phyloP scores from a whole-genome alignment of 2,329 filamentous ascomycete genomes.

The Hymenoscyphus repandus region DNA sequence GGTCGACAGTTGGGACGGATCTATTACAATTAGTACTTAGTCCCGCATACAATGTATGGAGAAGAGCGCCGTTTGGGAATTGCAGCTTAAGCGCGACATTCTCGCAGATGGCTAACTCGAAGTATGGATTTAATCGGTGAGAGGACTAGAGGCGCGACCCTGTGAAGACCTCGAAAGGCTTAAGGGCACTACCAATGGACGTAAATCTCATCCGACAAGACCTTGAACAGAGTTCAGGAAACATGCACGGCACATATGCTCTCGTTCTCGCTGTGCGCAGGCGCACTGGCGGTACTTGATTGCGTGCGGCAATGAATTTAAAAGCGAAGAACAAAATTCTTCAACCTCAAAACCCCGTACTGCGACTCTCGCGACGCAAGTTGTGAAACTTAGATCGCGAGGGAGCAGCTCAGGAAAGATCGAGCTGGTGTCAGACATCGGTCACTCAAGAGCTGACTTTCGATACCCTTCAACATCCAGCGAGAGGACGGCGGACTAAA shows the following conservation, averaged over 20 bases:
- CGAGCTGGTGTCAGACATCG: slow-evolving; percentile 63
- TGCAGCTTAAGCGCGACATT: slow-evolving; percentile 90
- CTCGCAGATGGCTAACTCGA: slow-evolving; percentile 83
- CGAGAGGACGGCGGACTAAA: slow-evolving; percentile 80
- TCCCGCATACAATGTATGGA: slow-evolving; percentile 60
- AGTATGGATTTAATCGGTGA: slow-evolving; percentile 75
- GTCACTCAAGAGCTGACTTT: slow-evolving; percentile 34
- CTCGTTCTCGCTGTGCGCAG: slow-evolving; percentile 16
- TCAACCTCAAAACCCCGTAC: slow-evolving; percentile 75
- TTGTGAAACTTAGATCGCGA: slow-evolving; percentile 45
- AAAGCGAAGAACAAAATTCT: slow-evolving; percentile 60
- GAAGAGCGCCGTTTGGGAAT: slow-evolving; percentile 81
- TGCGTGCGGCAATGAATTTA: slow-evolving; percentile 64
- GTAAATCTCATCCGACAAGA: slow-evolving; percentile 70
- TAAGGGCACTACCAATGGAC: slow-evolving; percentile 23
- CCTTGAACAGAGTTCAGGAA: slow-evolving; percentile 54
- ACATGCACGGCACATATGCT: slow-evolving; percentile 28
- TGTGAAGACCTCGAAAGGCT: slow-evolving; percentile 18
- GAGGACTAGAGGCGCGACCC: slow-evolving; percentile 30
- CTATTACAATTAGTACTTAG: slow-evolving; percentile 75
- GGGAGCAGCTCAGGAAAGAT: slow-evolving; percentile 64
- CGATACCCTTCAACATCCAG: slow-evolving; percentile 44
- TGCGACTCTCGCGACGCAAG: slow-evolving; percentile 53
- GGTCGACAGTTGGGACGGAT: slow-evolving; percentile 87
- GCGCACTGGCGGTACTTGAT: slow-evolving; percentile 28